phyloP scores from a whole-genome alignment of 345 rosid species.

The Corchorus capsularis region DNA sequence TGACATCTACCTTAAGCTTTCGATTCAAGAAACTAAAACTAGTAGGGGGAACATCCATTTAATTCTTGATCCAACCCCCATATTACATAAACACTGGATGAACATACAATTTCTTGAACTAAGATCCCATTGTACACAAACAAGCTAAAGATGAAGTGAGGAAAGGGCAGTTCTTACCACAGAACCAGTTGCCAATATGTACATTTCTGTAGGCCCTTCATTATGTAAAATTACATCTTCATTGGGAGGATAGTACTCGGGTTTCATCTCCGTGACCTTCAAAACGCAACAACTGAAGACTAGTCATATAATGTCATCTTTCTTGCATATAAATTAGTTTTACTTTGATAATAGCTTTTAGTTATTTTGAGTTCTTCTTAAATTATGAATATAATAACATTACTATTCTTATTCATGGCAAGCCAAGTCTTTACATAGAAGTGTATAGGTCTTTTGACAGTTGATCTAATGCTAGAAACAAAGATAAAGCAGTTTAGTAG shows the following conservation, averaged over 20 bases:
- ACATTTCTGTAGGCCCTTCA: constrained; percentile 88
- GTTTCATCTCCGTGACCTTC: constrained; percentile 88
- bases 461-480: background rate
- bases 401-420: background rate
- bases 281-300: constrained; percentile 8
- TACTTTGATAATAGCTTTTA: background rate
- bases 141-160: background rate
- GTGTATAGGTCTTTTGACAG: background rate
- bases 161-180: constrained; percentile 46
- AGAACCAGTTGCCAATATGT: constrained; percentile 79
- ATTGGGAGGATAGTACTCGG: constrained; percentile 91
- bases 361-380: background rate
- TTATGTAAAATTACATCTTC: constrained; percentile 92
- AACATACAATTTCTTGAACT: background rate
- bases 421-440: background rate
- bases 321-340: background rate
- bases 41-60: background rate
- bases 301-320: background rate
- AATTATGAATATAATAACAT: background rate
- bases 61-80: background rate
- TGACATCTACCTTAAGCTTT: background rate
- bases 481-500: constrained; percentile 7
- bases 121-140: background rate
- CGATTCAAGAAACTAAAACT: background rate
- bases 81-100: background rate